Base-by-base conservation (phyloP, 179 eudicot species). In the Amaranthus tricolor region DNA sequence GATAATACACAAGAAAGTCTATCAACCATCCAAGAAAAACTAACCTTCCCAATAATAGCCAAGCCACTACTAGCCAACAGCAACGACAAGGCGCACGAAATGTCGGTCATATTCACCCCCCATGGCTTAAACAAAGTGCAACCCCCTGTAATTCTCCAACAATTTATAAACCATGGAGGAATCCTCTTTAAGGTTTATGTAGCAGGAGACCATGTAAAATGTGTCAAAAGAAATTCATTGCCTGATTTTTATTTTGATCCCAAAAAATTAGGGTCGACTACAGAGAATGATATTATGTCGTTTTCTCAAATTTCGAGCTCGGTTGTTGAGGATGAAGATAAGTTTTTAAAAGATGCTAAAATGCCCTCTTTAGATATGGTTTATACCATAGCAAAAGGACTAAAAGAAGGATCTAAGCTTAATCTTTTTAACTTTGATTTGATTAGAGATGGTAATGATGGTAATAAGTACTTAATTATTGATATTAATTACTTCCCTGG, bases 401-500 rank as follows among this genome's bases (percentile, higher is more conserved):
- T 92, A 80, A 78, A 85, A 70, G 48, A 72, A 64, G 86, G 78
- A 20, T 51, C 87, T 82, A 73, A 75, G 59, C 82, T 92, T 62
- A 60, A 86, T 80, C 87, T 92, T 24, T 92, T 92, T 54, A 92
- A 92, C 61, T 91, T 91, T 49, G 97, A 91, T 63, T 74, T 91
- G 86, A 91, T 91, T 51, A 81, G 81, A 73, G 94, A 89, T 17
- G 68, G 65, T 24, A 83, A 66, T 24, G 77, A 50, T 7, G n/a
- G 20, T 9, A 82, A 72, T 15, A 72, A 74, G 51, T 89, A 86
- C 65, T 75, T 85, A 21, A 78, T 89, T 45, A 83, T 91, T 17
- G 97, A 91, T 59, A 89, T 89, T 15, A 89, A 91, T 79, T 91
- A 91, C 83, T 89, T 91, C 75, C 97, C 97, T 0, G 94, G 90